Conservation (phyloP, 805 yeast genomes). For the Spathaspora sp. region DNA sequence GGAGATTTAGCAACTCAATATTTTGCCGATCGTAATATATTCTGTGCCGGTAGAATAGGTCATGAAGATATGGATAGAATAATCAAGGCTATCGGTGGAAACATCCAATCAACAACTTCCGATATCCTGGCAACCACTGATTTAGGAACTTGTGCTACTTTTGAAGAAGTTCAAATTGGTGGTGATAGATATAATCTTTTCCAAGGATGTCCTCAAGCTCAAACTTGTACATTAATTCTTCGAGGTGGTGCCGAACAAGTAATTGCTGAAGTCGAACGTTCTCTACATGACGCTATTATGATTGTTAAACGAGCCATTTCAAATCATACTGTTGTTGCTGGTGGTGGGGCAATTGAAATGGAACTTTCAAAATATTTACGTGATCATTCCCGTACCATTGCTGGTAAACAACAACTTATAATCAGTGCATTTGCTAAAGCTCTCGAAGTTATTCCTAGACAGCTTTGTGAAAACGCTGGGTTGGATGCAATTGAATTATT, state of each 20-base stretch:
- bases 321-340: constrained; percentile 87
- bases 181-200: constrained; percentile 92
- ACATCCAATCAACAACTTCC: constrained; percentile 70
- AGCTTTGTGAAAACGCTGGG: constrained; percentile 98
- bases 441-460: constrained; percentile 93
- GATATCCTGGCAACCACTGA: constrained; percentile 60
- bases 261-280: constrained; percentile 95
- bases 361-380: constrained; percentile 86
- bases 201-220: constrained; percentile 87
- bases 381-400: constrained; percentile 80
- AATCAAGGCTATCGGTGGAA: constrained; percentile 90
- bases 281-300: constrained; percentile 97
- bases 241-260: constrained; percentile 99
- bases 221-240: constrained; percentile 87
- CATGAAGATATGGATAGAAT: constrained; percentile 90
- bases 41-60: constrained; percentile 95
- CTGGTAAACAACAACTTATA: constrained; percentile 94
- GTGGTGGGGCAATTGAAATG: constrained; percentile 99
- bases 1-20: constrained; percentile 99
- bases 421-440: constrained; percentile 93
- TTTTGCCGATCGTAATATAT: constrained; percentile 92
- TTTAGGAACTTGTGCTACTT: constrained; percentile 78
- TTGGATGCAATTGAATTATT: constrained; percentile 94
- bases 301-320: constrained; percentile 92
- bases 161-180: constrained; percentile 95